Percentiles rank a stretch among this genome's conserved stretches.
Evolutionary conservation across 257 asterid genomes (phyloP).

Genomic region (Solanum clarkiae): DNA sequence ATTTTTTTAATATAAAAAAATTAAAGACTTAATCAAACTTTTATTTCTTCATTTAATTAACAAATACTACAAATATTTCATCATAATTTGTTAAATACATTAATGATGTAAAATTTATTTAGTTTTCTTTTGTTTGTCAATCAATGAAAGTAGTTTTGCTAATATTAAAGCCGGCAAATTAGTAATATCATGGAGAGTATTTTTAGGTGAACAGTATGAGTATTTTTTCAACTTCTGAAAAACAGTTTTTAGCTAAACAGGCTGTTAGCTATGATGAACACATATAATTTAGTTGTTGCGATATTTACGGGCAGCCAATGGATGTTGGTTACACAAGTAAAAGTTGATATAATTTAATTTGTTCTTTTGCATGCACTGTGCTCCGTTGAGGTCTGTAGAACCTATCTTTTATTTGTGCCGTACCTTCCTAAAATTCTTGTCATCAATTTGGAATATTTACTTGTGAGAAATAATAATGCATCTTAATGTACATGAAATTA

Average conservation of each 20-base stretch:
- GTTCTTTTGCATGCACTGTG: not conserved
- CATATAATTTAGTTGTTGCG: slow-evolving; percentile 3
- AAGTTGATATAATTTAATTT: not conserved
- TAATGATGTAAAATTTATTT: no score
- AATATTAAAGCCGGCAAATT: not conserved
- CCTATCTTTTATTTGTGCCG: not conserved
- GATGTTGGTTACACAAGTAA: slow-evolving; percentile 8
- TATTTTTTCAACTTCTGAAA: no score
- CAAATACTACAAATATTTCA: not conserved
- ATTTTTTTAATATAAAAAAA: not conserved
- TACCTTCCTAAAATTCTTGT: not conserved
- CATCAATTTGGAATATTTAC: not conserved
- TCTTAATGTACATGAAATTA: not conserved
- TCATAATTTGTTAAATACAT: not conserved
- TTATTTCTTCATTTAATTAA: not conserved
- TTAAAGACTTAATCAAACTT: not conserved
- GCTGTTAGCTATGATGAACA: not conserved
- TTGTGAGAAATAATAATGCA: not conserved
- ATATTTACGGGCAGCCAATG: slow-evolving; percentile 30
- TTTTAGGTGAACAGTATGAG: no score
- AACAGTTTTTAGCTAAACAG: not conserved
- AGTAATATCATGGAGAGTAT: not conserved
- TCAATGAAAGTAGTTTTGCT: not conserved
- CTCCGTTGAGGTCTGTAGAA: not conserved
- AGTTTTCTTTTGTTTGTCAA: no score